Conservation (phyloP, 306 rosid genomes). For the Vicia faba region DNA sequence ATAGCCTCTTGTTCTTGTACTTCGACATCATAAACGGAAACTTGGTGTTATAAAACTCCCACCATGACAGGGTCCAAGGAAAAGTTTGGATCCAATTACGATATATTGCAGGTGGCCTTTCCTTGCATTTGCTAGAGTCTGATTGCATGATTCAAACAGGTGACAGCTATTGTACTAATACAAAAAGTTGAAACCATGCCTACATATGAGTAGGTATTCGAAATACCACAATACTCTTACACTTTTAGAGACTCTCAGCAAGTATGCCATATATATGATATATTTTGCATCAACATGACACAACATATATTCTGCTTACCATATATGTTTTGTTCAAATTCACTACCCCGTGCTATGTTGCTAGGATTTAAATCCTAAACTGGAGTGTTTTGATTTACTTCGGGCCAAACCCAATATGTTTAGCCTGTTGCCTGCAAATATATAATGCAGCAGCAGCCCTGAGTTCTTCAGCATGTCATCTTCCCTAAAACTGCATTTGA, state of each 20-base stretch:
- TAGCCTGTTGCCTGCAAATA: too few relatives aligned
- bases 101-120: too few relatives aligned
- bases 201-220: slow-evolving; percentile 6
- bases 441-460: too few relatives aligned
- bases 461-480: too few relatives aligned
- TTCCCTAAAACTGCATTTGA: too few relatives aligned
- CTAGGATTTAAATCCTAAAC: background rate
- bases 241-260: background rate
- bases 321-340: background rate
- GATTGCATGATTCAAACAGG: background rate
- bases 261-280: background rate
- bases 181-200: slow-evolving; percentile 12
- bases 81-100: too few relatives aligned
- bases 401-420: background rate
- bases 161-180: background rate
- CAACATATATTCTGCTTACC: background rate
- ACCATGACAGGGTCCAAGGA: too few relatives aligned
- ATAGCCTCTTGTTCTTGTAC: slow-evolving; percentile 8
- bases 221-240: slow-evolving; percentile 10
- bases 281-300: background rate
- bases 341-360: background rate
- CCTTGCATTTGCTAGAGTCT: slow-evolving; percentile 15
- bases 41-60: too few relatives aligned
- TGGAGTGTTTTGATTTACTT: background rate
- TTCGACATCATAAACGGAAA: background rate